Conservation (phyloP, 2,329 filamentous ascomycete species). For the Cadophora luteo-olivacea region DNA sequence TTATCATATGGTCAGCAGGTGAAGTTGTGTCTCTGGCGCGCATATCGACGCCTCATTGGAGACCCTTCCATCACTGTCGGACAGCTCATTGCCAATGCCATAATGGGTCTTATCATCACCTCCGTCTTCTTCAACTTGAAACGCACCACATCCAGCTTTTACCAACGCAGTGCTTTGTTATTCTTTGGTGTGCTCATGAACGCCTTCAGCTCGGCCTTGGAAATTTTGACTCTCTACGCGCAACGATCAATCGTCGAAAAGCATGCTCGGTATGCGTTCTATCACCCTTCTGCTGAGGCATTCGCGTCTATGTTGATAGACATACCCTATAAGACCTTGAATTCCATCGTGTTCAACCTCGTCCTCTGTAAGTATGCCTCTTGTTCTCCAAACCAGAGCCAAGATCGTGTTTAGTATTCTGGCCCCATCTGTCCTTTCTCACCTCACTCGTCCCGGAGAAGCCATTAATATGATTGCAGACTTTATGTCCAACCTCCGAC, state of each 20-base stretch:
- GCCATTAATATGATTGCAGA: neutral
- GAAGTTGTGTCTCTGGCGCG: conserved; percentile 71
- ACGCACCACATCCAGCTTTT: too few species aligned
- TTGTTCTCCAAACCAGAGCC: too few species aligned
- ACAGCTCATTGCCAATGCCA: too few species aligned
- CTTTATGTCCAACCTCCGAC: conserved; percentile 78
- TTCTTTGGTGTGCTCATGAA: too few species aligned
- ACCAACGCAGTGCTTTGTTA: too few species aligned
- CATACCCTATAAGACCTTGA: conserved; percentile 76
- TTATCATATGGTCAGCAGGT: conserved; percentile 57
- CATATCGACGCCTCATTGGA: conserved; percentile 71
- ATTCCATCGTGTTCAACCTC: conserved; percentile 74
- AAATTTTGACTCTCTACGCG: conserved; percentile 77
- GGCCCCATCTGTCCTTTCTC: too few species aligned
- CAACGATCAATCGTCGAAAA: conserved; percentile 94
- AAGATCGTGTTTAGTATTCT: too few species aligned
- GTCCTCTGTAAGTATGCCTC: conserved; percentile 57
- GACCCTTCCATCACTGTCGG: too few species aligned
- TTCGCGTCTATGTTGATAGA: conserved; percentile 82
- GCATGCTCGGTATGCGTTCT: conserved; percentile 84
- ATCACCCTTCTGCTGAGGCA: conserved; percentile 90
- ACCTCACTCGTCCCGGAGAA: neutral
- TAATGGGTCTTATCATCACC: too few species aligned
- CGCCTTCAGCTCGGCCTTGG: too few species aligned
- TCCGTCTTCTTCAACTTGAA: too few species aligned